Conservation (phyloP, 169 alveolate species). For the Cryptosporidium tyzzeri region DNA sequence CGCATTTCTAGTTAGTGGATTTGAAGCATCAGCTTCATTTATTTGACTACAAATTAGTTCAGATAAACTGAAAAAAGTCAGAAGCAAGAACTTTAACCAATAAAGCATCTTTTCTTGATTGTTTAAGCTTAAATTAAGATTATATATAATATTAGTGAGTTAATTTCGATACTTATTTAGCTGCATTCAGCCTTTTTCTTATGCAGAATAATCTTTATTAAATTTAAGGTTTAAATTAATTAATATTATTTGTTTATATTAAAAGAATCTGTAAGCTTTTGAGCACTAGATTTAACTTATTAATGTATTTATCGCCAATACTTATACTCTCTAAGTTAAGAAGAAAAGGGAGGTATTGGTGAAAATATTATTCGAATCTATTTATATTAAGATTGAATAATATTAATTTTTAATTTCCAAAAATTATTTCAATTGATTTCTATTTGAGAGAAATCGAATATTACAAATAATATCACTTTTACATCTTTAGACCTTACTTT, state of each 20-base stretch:
- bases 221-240: no score
- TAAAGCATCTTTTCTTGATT: neutral
- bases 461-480: constrained; percentile 29
- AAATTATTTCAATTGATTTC: neutral
- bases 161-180: neutral
- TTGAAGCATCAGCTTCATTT: neutral
- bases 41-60: neutral
- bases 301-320: neutral
- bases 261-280: no score
- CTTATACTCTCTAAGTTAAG: neutral
- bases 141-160: neutral
- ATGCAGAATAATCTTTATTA: neutral
- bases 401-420: neutral
- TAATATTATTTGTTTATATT: no score
- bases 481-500: constrained; percentile 64
- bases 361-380: neutral
- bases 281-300: neutral
- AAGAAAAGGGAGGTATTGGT: neutral
- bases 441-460: no score
- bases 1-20: neutral
- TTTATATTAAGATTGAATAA: neutral
- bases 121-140: neutral
- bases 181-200: constrained; percentile 4
- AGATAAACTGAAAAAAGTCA: neutral
- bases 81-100: neutral